Evolutionary conservation across 192 early-diverging fungal genomes (phyloP), one percentile per base, ranked within the genome.

Genomic region (Backusella psychrophila): DNA sequence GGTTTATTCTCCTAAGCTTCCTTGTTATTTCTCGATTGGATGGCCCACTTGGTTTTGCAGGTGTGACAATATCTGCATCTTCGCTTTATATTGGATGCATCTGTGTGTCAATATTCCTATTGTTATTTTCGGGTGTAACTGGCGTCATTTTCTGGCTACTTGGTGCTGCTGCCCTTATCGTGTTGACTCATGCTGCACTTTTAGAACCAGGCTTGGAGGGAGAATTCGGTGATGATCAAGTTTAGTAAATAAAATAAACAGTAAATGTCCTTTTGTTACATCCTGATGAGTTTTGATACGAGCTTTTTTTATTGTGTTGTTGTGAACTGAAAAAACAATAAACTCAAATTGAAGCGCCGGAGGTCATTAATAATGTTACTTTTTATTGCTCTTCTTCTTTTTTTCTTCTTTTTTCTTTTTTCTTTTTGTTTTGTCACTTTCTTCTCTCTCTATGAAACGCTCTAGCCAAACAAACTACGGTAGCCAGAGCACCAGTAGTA

Each of bases 61-160:
- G 79, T 21, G 77, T 67, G 15, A 78, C 75, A 19, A 69, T 81
- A 42, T 84, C 84, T 21, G 68, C 79, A 9, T 75, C 82, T n/a
- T 81, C 82, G 42, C 70, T 90, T 69, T 86, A 88, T 77, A 79
- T 75, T 31, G 72, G 34, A 29, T 79, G 85, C 31, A 78, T 81
- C 65, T 65, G 72, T 42, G 74, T 82, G 29, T 85, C 87, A 19
- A 77, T 90, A 63, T 66, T 84, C 38, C 76, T 91, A 7, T 82
- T 91, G 59, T 82, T 84, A 66, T 78, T 91, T 71, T 88, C 86
- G 39, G 83, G 82, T 21, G 81, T 86, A 19, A 80, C 85, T 7
- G 85, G 86, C n/a, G 84, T 83, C 21, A 78, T 90, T 44, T 89
- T 90, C 66, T 90, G 88, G 89, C 82, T 89, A 67, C 75, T 88